phyloP scores from a whole-genome alignment of 148 eudicot species.

The Diospyros lotus region DNA sequence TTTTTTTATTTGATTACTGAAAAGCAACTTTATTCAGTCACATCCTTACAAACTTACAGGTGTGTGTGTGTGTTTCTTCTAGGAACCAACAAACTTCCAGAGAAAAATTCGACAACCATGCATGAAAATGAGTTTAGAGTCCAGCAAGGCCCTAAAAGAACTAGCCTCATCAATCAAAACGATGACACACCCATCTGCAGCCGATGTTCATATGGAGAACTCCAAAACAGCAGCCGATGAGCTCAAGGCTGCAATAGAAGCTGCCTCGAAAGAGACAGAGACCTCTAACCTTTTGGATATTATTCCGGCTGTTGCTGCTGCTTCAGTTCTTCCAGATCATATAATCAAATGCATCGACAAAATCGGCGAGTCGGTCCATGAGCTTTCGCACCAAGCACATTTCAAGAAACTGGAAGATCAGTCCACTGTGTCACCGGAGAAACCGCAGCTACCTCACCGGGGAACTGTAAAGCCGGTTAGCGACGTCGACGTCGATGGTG shows the following conservation, averaged over 20 bases:
- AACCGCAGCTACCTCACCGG: constrained; percentile 27
- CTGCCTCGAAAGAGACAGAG: constrained; percentile 12
- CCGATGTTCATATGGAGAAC: constrained; percentile 29
- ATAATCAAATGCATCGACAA: constrained; percentile 21
- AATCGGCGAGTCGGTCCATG: constrained; percentile 26
- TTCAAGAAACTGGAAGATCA: constrained; percentile 19
- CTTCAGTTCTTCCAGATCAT: constrained; percentile 24
- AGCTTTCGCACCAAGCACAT: constrained; percentile 23
- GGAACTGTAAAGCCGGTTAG: constrained; percentile 41
- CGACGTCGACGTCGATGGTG: too few relatives aligned
- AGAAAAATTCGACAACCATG: constrained; percentile 43
- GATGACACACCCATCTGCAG: constrained; percentile 30
- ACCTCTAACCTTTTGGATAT: constrained; percentile 12
- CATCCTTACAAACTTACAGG: neutral
- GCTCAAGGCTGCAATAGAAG: constrained; percentile 33
- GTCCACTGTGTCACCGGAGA: constrained; percentile 22
- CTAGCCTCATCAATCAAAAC: constrained; percentile 34
- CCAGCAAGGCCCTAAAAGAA: constrained; percentile 44
- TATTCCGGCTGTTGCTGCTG: constrained; percentile 20
- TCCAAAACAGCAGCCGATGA: constrained; percentile 35
- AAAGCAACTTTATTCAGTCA: too few relatives aligned
- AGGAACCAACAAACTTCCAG: constrained; percentile 42
- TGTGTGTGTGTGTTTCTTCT: neutral
- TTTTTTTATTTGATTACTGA: too few relatives aligned
- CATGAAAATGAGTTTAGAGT: constrained; percentile 44